phyloP scores from a whole-genome alignment of 345 rosid genomes.

The Moringa oleifera region DNA sequence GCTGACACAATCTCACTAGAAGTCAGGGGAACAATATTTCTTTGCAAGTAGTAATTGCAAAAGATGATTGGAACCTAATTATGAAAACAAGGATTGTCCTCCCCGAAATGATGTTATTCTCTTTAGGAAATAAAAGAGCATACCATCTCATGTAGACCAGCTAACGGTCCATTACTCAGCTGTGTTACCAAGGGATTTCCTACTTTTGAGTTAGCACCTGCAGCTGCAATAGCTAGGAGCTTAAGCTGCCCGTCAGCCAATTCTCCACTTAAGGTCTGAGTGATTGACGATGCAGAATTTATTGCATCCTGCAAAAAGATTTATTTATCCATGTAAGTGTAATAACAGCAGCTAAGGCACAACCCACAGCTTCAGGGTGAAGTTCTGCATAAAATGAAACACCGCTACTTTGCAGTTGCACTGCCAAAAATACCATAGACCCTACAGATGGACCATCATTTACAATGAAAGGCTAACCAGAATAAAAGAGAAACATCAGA shows the following conservation, averaged over 20 bases:
- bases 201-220: constrained; percentile 39
- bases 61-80: neutral
- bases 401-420: no score
- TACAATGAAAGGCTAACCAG: neutral
- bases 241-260: constrained; percentile 59
- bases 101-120: neutral
- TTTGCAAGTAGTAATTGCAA: neutral
- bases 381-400: no score
- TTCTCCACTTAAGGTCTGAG: constrained; percentile 59
- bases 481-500: no score
- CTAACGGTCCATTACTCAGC: constrained; percentile 55
- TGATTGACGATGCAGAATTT: constrained; percentile 51
- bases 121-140: constrained; percentile 5
- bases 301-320: constrained; percentile 48
- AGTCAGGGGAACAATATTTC: constrained; percentile 3
- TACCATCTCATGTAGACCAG: constrained; percentile 50
- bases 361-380: no score
- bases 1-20: constrained; percentile 1
- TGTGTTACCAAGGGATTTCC: constrained; percentile 44
- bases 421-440: no score
- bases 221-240: constrained; percentile 58
- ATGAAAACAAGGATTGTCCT: neutral
- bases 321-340: neutral
- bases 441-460: neutral
- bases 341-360: no score